Conservation (phyloP, 257 asterid species). For the Nicotiana undulata region DNA sequence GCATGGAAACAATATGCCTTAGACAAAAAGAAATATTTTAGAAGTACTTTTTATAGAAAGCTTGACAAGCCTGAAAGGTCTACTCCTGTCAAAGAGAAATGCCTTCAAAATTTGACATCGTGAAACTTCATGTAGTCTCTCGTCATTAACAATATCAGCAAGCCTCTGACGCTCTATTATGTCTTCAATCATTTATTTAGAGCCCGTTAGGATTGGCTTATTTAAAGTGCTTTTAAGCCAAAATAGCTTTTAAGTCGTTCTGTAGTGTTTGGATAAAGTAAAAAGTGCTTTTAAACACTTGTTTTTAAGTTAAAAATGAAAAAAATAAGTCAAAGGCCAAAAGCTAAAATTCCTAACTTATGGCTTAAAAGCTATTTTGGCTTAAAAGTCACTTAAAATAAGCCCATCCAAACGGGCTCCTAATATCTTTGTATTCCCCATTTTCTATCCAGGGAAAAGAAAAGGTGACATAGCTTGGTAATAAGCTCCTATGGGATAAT, state of each 20-base stretch:
- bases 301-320: no score
- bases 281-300: no score
- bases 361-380: no score
- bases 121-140: background rate
- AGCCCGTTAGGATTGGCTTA: no score
- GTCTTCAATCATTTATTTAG: background rate
- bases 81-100: background rate
- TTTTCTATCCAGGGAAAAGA: background rate
- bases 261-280: no score
- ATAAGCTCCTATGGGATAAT: background rate
- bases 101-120: background rate
- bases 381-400: no score
- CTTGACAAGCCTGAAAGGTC: background rate
- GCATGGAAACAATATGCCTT: slow-evolving; percentile 1
- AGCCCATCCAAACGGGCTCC: no score
- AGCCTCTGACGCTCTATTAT: background rate
- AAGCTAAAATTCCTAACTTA: no score
- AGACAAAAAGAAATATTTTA: background rate
- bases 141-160: background rate
- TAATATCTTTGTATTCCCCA: background rate
- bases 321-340: no score
- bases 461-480: background rate
- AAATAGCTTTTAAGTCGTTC: no score
- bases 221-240: no score
- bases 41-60: background rate